Conservation (phyloP, 2,329 filamentous ascomycete genomes). For the Hirsutella minnesotensis region DNA sequence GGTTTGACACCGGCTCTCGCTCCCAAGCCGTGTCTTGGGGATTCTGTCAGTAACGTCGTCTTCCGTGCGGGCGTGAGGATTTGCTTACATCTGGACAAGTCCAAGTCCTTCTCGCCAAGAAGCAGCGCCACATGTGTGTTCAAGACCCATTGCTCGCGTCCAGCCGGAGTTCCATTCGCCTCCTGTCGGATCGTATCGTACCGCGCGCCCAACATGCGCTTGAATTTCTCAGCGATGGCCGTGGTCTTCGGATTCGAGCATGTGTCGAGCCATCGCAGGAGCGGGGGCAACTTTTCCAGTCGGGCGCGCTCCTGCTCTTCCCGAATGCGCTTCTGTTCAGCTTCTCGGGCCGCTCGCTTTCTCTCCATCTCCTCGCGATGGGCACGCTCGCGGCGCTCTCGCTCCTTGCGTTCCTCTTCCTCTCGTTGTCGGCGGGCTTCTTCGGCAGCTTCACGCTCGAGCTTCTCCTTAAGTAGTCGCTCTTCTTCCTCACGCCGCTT, state of each 20-base stretch:
- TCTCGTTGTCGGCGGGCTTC: conserved; percentile 37
- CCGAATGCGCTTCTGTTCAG: conserved; percentile 35
- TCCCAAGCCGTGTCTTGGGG: conserved; percentile 46
- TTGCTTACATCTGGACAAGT: conserved; percentile 45
- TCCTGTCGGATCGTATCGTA: conserved; percentile 50
- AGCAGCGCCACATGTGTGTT: conserved; percentile 53
- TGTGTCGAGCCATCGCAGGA: conserved; percentile 48
- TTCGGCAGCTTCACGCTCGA: conserved; percentile 35
- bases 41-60: neutral
- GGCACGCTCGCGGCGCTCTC: conserved; percentile 32
- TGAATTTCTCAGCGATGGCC: conserved; percentile 41
- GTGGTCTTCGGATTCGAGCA: conserved; percentile 38
- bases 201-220: conserved; percentile 45
- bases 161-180: conserved; percentile 38
- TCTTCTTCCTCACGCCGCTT: conserved; percentile 34
- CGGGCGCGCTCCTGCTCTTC: conserved; percentile 44
- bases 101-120: conserved; percentile 51
- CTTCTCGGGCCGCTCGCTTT: conserved; percentile 37
- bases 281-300: conserved; percentile 44
- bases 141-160: conserved; percentile 55
- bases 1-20: conserved; percentile 35
- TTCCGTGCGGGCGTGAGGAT: neutral
- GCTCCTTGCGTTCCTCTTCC: conserved; percentile 38
- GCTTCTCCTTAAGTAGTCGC: conserved; percentile 28
- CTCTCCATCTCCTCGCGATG: conserved; percentile 34